Conservation (phyloP, 345 rosid species). For the Gossypium arboreum region DNA sequence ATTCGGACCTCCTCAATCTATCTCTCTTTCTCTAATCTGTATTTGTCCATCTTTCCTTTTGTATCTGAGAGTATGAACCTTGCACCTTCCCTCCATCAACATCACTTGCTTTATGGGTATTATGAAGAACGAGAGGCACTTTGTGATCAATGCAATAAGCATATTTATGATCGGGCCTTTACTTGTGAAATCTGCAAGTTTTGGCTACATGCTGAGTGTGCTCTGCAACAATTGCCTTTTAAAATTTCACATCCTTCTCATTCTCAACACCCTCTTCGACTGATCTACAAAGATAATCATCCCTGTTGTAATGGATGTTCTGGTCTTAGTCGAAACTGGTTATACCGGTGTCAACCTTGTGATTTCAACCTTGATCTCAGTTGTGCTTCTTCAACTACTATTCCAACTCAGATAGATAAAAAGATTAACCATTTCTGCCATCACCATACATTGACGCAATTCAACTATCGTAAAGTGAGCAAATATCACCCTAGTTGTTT, state of each 20-base stretch:
- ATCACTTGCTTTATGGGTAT: too few relatives aligned
- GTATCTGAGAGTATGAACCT: neutral
- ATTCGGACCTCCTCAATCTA: neutral
- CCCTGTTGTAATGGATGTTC: neutral
- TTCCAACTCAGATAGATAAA: neutral
- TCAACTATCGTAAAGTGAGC: neutral
- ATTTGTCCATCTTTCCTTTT: neutral
- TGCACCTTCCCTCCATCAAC: neutral
- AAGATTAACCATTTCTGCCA: neutral
- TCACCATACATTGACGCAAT: accelerated
- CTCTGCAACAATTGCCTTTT: too few relatives aligned
- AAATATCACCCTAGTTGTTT: neutral
- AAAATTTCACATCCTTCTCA: neutral
- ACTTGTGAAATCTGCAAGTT: neutral
- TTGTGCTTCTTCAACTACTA: neutral
- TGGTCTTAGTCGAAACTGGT: neutral
- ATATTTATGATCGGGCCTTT: neutral
- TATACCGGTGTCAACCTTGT: neutral
- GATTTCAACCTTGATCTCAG: neutral
- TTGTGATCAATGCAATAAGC: neutral
- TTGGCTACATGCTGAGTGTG: neutral
- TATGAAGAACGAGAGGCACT: neutral
- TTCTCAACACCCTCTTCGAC: neutral
- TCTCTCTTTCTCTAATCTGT: neutral
- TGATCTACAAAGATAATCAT: accelerated